Conservation (phyloP, 2,329 filamentous ascomycete species). For the Exserohilum rostratum region DNA sequence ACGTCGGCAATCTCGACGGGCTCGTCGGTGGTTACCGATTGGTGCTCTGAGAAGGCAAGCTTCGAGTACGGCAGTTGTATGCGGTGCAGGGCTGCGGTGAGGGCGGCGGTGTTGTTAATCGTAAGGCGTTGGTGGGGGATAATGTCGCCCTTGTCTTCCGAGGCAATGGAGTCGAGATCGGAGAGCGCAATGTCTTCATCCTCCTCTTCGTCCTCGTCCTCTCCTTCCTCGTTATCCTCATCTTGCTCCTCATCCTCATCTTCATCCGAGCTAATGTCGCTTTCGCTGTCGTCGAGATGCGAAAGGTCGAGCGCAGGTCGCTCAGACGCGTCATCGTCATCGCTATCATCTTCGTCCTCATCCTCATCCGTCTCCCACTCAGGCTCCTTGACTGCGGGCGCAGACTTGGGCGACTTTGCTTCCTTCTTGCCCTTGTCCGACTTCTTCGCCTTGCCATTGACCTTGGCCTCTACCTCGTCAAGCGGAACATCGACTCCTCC, state of each 20-base stretch:
- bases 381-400: slow-evolving; percentile 30
- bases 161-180: slow-evolving; percentile 78
- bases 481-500: slow-evolving; percentile 38
- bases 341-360: slow-evolving; percentile 47
- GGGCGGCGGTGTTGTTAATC: slow-evolving; percentile 94
- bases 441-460: slow-evolving; percentile 41
- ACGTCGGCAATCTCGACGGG: slow-evolving; percentile 79
- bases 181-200: slow-evolving; percentile 81
- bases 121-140: slow-evolving; percentile 90
- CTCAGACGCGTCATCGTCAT: slow-evolving; percentile 39
- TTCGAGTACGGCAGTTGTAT: slow-evolving; percentile 72
- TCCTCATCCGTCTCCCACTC: slow-evolving; percentile 46
- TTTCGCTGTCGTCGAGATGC: slow-evolving; percentile 50
- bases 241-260: slow-evolving; percentile 38
- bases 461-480: slow-evolving; percentile 36
- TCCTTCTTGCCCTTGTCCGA: slow-evolving; percentile 41
- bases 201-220: slow-evolving; percentile 55
- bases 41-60: slow-evolving; percentile 82
- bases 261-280: slow-evolving; percentile 47
- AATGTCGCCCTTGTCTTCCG: slow-evolving; percentile 83
- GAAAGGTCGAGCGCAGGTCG: slow-evolving; percentile 35
- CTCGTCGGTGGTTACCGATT: slow-evolving; percentile 72
- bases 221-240: slow-evolving; percentile 43
- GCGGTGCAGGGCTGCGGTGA: slow-evolving; percentile 78
- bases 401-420: slow-evolving; percentile 29